These are phyloP conservation scores for Neurospora sp. DNA, from an alignment of 495 filamentous ascomycete species.

Conservation along the genomic window DNA sequence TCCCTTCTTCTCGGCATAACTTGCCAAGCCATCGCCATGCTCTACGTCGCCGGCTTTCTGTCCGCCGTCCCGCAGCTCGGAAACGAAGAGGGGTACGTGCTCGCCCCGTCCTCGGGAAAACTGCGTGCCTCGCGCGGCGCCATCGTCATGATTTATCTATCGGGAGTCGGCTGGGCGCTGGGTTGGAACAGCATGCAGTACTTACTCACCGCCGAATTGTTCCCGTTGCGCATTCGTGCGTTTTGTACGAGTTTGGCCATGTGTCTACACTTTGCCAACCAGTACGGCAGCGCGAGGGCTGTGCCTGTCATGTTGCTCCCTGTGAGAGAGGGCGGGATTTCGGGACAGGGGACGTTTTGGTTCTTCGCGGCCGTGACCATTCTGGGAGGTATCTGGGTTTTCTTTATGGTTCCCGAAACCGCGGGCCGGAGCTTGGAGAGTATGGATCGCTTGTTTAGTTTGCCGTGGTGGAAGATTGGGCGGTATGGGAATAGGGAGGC, in stretches of 20 bases:
- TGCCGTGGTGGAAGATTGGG: constrained; percentile 59
- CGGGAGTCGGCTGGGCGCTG: constrained; percentile 58
- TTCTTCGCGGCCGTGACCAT: constrained; percentile 55
- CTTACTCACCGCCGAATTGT: constrained; percentile 64
- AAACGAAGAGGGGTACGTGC: constrained; percentile 16
- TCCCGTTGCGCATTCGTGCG: constrained; percentile 49
- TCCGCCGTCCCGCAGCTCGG: constrained; percentile 41
- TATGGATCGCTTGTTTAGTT: constrained; percentile 59
- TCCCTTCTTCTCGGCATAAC: constrained; percentile 54
- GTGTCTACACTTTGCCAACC: constrained; percentile 59
- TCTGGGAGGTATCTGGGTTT: constrained; percentile 42
- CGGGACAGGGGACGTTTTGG: constrained; percentile 49
- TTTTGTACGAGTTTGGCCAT: constrained; percentile 42
- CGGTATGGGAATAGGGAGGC: constrained; percentile 48
- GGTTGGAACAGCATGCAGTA: constrained; percentile 74
- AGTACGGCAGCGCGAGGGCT: constrained; percentile 57
- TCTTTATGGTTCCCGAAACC: constrained; percentile 64
- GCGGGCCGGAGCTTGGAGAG: constrained; percentile 50
- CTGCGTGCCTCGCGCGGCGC: constrained; percentile 39
- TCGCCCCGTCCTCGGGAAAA: constrained; percentile 14
- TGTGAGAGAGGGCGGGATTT: constrained; percentile 36
- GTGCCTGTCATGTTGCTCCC: constrained; percentile 47
- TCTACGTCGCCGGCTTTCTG: constrained; percentile 60
- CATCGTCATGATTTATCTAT: constrained; percentile 58
- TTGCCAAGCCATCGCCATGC: constrained; percentile 52